Evolutionary conservation across 208 protist species (phyloP).

Genomic region (Crithidia bombi): DNA sequence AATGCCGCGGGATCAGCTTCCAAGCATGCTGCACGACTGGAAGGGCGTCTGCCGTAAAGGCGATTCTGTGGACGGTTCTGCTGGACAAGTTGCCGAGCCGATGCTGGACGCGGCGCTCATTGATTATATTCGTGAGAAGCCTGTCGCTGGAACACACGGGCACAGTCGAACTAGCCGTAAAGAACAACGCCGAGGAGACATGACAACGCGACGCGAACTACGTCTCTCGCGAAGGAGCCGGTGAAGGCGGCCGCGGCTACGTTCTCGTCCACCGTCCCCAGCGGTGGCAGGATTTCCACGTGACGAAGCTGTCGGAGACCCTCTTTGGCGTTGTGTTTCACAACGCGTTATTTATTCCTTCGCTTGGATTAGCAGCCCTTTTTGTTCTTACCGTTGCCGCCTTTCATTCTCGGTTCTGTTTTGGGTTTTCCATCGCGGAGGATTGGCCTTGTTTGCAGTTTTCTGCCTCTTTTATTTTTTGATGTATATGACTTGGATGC

Average conservation of each 20-base stretch:
- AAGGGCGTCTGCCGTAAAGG: constrained; percentile 59
- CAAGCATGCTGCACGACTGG: constrained; percentile 75
- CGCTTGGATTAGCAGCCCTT: too few relatives aligned
- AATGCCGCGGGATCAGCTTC: constrained; percentile 76
- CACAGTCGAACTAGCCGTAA: constrained; percentile 1
- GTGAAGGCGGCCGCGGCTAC: not conserved
- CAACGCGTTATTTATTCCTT: constrained; percentile 91
- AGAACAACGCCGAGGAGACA: not conserved
- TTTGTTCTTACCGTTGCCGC: too few relatives aligned
- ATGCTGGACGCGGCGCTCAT: constrained; percentile 69
- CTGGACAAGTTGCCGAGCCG: constrained; percentile 77
- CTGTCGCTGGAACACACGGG: constrained; percentile 68
- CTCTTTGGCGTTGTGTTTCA: constrained; percentile 88
- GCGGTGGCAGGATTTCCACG: constrained; percentile 87
- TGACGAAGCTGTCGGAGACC: constrained; percentile 72
- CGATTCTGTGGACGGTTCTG: constrained; percentile 82
- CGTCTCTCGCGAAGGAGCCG: not conserved
- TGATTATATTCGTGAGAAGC: constrained; percentile 74
- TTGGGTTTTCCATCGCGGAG: too few relatives aligned
- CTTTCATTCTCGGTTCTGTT: too few relatives aligned
- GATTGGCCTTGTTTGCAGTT: too few relatives aligned
- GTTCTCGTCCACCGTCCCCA: not conserved
- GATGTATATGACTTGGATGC: too few relatives aligned
- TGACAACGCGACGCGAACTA: not conserved
- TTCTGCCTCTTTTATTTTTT: too few relatives aligned